phyloP scores from a whole-genome alignment of 2,329 filamentous ascomycete genomes.

The Xylaria sp. region DNA sequence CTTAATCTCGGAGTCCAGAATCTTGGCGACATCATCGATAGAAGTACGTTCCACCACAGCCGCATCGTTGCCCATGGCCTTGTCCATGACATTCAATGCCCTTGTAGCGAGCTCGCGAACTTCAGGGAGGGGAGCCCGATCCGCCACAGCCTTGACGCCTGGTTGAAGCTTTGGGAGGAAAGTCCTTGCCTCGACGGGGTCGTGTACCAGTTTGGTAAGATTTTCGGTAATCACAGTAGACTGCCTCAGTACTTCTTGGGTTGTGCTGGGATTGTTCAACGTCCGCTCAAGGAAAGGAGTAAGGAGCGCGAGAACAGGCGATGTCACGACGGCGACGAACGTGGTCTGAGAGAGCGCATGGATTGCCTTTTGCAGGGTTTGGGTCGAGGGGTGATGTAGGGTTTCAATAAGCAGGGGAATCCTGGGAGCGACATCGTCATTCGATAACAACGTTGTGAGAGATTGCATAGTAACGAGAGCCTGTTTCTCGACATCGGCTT shows the following conservation, averaged over 20 bases:
- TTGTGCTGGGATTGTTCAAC: constrained; percentile 88
- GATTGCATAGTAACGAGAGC: constrained; percentile 92
- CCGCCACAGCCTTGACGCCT: constrained; percentile 88
- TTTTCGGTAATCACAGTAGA: constrained; percentile 98
- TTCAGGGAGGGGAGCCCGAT: constrained; percentile 91
- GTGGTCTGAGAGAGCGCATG: constrained; percentile 97
- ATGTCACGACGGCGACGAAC: constrained; percentile 97
- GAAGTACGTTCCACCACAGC: constrained; percentile 74
- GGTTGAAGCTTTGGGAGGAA: constrained; percentile 96
- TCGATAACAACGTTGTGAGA: constrained; percentile 88
- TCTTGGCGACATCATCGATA: constrained; percentile 76
- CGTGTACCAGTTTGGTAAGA: constrained; percentile 96
- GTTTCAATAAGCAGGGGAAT: constrained; percentile 93
- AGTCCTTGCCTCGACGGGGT: constrained; percentile 90
- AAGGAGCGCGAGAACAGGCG: constrained; percentile 91
- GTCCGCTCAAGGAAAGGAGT: constrained; percentile 95
- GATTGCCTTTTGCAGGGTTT: constrained; percentile 93
- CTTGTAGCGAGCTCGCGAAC: constrained; percentile 89
- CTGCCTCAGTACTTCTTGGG: constrained; percentile 94
- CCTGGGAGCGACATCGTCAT: constrained; percentile 94
- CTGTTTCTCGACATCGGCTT: constrained; percentile 88
- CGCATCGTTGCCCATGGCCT: constrained; percentile 84
- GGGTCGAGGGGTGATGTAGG: constrained; percentile 91
- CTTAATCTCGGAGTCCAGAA: constrained; percentile 81
- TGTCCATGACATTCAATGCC: constrained; percentile 87